These are phyloP conservation scores for Ramichloridium luteum DNA, from an alignment of 2,329 filamentous ascomycete species.

Conservation along the genomic window DNA sequence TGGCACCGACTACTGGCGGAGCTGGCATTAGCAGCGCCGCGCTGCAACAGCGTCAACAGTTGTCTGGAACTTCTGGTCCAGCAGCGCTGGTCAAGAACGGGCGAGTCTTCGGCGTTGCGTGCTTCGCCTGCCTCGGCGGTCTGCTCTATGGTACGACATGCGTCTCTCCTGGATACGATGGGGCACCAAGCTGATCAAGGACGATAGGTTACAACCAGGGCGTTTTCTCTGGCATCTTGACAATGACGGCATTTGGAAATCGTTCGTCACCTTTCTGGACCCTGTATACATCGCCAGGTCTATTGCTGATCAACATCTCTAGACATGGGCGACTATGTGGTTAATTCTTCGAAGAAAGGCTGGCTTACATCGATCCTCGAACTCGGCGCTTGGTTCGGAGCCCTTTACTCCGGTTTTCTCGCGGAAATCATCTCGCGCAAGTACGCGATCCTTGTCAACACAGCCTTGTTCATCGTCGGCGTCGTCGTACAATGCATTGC, in stretches of 20 bases:
- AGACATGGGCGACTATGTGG: slow-evolving; percentile 33
- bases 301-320: slow-evolving; percentile 1
- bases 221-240: slow-evolving; percentile 58
- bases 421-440: slow-evolving; percentile 59
- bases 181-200: slow-evolving; percentile 1
- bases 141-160: slow-evolving; percentile 51
- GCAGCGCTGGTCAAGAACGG: slow-evolving; percentile 39
- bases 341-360: slow-evolving; percentile 30
- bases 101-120: slow-evolving; percentile 43
- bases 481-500: slow-evolving; percentile 57
- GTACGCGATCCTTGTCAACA: slow-evolving; percentile 55
- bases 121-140: slow-evolving; percentile 42
- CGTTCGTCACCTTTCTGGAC: slow-evolving; percentile 18
- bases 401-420: slow-evolving; percentile 57
- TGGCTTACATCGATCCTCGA: slow-evolving; percentile 54
- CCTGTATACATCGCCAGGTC: slow-evolving; percentile 1
- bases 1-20: slow-evolving; percentile 2
- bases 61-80: slow-evolving; percentile 32
- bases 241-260: slow-evolving; percentile 35
- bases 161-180: slow-evolving; percentile 27
- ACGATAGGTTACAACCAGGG: slow-evolving; percentile 61
- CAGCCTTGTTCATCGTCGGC: slow-evolving; percentile 55
- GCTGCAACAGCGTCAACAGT: slow-evolving; percentile 29
- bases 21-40: slow-evolving; percentile 19
- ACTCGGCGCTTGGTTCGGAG: slow-evolving; percentile 65